Evolutionary conservation across 2,329 filamentous ascomycete species (phyloP).

Genomic region (Colletotrichum eremochloae): DNA sequence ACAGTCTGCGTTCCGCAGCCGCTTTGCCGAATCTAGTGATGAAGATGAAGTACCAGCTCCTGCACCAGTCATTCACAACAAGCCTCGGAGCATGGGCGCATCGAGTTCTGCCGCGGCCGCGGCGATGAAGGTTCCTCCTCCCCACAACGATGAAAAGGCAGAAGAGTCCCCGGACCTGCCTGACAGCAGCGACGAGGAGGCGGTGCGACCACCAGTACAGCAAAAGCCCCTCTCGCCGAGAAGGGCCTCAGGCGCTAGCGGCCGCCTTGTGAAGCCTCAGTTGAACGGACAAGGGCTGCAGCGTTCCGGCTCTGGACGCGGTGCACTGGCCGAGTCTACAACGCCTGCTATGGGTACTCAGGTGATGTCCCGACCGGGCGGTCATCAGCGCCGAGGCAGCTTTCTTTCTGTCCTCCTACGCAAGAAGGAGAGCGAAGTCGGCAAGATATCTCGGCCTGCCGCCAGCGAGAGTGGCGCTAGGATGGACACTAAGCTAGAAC

Average conservation of each 20-base stretch:
- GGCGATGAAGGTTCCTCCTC: constrained; percentile 51
- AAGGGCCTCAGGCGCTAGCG: constrained; percentile 34
- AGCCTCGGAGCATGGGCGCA: constrained; percentile 51
- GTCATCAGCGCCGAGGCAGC: constrained; percentile 59
- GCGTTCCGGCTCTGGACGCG: constrained; percentile 58
- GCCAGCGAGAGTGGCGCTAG: constrained; percentile 70
- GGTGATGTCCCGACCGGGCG: constrained; percentile 46
- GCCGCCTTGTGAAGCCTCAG: constrained; percentile 44
- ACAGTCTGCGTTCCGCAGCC: constrained; percentile 62
- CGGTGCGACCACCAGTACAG: background rate
- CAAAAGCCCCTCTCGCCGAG: constrained; percentile 45
- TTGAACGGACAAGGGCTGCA: constrained; percentile 48
- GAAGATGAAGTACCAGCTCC: constrained; percentile 72
- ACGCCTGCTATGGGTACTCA: constrained; percentile 44
- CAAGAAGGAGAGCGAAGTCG: constrained; percentile 67
- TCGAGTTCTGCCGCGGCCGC: constrained; percentile 52
- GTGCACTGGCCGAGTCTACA: constrained; percentile 48
- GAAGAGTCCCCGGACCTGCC: constrained; percentile 70
- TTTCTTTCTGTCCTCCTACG: constrained; percentile 74
- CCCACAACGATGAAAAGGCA: constrained; percentile 58
- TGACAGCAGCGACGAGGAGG: constrained; percentile 69
- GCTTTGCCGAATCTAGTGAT: constrained; percentile 81
- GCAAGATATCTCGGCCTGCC: constrained; percentile 67
- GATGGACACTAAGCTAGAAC: constrained; percentile 73
- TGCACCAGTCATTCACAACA: constrained; percentile 77